Evolutionary conservation across 2,329 filamentous ascomycete genomes (phyloP).

Genomic region (Fusarium xylarioides): DNA sequence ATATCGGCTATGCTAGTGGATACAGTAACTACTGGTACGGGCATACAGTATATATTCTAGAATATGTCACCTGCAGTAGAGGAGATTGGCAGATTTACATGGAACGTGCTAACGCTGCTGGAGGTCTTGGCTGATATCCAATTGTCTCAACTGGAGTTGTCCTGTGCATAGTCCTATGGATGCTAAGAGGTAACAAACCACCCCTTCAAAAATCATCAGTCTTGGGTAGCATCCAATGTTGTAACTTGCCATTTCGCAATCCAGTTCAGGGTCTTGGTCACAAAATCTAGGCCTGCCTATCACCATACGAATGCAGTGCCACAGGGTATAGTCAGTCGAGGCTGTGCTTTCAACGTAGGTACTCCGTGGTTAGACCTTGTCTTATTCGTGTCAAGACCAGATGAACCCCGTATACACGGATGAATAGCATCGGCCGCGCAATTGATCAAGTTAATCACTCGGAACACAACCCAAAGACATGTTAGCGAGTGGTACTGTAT

Average conservation of each 20-base stretch:
- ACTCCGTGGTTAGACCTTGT: background rate
- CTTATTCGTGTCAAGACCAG: background rate
- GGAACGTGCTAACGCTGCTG: background rate
- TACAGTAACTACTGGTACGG: background rate
- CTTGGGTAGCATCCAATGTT: background rate
- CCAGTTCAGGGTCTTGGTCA: background rate
- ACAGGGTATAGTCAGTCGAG: background rate
- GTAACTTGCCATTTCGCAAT: background rate
- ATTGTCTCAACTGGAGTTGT: background rate
- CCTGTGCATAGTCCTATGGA: background rate
- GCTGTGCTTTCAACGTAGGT: background rate
- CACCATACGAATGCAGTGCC: background rate
- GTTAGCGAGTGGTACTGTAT: background rate
- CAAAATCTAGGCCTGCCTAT: background rate
- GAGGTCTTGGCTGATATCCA: background rate
- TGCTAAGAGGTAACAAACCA: background rate
- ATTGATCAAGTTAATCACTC: background rate
- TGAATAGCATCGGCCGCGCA: background rate
- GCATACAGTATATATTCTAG: background rate
- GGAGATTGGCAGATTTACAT: background rate
- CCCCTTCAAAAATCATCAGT: background rate
- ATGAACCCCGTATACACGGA: background rate
- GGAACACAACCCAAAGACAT: background rate
- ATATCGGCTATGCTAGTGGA: background rate
- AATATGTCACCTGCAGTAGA: background rate